These are phyloP conservation scores for Anaeramoeba ignava DNA, from an alignment of 78 protist genomes.

Conservation along the genomic window DNA sequence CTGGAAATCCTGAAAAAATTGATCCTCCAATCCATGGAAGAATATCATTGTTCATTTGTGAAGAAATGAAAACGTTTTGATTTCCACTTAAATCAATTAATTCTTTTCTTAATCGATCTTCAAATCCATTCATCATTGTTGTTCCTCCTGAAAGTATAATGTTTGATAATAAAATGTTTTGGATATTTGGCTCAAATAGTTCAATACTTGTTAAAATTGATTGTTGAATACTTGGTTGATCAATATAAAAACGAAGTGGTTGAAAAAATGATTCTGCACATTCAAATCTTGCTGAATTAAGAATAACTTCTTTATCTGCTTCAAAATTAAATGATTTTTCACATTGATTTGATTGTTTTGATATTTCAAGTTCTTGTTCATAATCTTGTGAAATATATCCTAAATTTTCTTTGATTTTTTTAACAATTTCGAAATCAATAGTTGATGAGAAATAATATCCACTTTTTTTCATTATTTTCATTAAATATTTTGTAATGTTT, in stretches of 20 bases:
- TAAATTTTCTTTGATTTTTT: too few relatives aligned
- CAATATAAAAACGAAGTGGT: too few relatives aligned
- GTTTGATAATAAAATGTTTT: constrained; percentile 15
- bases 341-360: too few relatives aligned
- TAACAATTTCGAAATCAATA: too few relatives aligned
- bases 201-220: background rate
- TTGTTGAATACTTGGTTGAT: background rate
- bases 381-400: too few relatives aligned
- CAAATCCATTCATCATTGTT: background rate
- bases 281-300: too few relatives aligned
- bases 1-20: background rate
- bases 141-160: constrained; percentile 10
- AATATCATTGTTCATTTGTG: background rate
- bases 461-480: background rate
- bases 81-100: background rate
- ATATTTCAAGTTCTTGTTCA: too few relatives aligned
- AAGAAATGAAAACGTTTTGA: background rate
- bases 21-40: background rate
- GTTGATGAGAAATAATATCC: too few relatives aligned
- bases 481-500: constrained; percentile 13
- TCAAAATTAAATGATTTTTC: too few relatives aligned
- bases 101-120: constrained; percentile 17
- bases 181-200: constrained; percentile 22
- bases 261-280: too few relatives aligned
- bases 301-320: too few relatives aligned